phyloP scores from a whole-genome alignment of 192 early-diverging fungal genomes.

The Entomortierella parvispora region DNA sequence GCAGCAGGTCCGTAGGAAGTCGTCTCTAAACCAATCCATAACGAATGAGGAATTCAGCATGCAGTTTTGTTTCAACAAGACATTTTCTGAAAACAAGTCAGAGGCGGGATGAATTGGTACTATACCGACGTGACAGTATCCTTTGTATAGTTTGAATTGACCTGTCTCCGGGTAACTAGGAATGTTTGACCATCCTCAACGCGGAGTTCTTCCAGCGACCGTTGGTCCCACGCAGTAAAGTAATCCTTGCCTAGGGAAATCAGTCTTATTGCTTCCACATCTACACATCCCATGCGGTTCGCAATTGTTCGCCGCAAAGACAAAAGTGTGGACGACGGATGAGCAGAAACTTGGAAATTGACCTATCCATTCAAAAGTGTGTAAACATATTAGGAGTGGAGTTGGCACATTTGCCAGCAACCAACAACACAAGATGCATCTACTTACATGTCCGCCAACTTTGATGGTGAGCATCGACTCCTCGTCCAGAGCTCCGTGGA shows the following conservation, averaged over 20 bases:
- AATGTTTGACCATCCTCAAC: constrained; percentile 45
- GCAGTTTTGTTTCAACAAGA: neutral
- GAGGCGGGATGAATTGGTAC: no score
- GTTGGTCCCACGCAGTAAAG: constrained; percentile 24
- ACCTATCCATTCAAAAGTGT: neutral
- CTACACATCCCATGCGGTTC: constrained; percentile 20
- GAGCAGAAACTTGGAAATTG: constrained; percentile 49
- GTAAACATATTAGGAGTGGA: neutral
- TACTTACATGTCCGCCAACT: constrained; percentile 30
- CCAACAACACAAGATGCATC: no score
- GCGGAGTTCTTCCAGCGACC: constrained; percentile 53
- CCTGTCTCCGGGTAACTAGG: constrained; percentile 39
- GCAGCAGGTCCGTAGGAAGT: constrained; percentile 51
- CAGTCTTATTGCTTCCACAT: constrained; percentile 41
- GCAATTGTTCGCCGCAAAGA: constrained; percentile 45
- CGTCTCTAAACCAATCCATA: constrained; percentile 20
- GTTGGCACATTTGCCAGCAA: no score
- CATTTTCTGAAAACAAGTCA: no score
- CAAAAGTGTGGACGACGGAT: constrained; percentile 44
- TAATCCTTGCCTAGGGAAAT: constrained; percentile 53
- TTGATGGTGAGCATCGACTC: constrained; percentile 53
- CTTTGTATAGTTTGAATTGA: neutral
- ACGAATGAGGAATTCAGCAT: neutral
- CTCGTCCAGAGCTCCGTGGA: constrained; percentile 56
- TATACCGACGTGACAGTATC: neutral